Conservation (phyloP, 352 stramenopile species). For the Pythium plurisporium region DNA sequence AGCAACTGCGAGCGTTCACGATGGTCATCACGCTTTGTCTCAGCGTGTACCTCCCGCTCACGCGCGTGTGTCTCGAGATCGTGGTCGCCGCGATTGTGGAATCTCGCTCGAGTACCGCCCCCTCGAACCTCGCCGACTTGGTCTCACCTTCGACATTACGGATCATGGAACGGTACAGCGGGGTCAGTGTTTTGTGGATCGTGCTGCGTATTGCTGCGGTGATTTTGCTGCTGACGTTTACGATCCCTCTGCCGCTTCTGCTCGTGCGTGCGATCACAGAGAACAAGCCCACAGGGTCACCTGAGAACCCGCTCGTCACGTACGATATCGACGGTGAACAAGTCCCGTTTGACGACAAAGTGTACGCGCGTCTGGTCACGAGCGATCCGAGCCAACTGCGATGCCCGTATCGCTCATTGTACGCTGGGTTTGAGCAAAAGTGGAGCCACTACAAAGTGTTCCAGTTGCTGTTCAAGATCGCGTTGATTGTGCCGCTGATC, state of each 20-base stretch:
- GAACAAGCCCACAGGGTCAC: slow-evolving; percentile 37
- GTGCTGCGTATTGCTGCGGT: slow-evolving; percentile 20
- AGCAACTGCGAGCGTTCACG: slow-evolving; percentile 24
- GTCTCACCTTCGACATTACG: slow-evolving; percentile 11
- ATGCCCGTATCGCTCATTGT: slow-evolving; percentile 49
- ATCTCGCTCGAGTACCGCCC: background rate
- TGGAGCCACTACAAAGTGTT: slow-evolving; percentile 55
- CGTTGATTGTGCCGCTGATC: slow-evolving; percentile 32
- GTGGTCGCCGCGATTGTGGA: slow-evolving; percentile 20
- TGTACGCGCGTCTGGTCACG: slow-evolving; percentile 35
- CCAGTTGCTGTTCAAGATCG: slow-evolving; percentile 41
- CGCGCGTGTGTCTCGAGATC: slow-evolving; percentile 34
- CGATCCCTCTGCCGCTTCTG: slow-evolving; percentile 26
- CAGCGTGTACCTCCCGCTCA: slow-evolving; percentile 41
- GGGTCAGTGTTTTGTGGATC: slow-evolving; percentile 15
- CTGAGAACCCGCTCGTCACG: slow-evolving; percentile 33
- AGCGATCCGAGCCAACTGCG: slow-evolving; percentile 34
- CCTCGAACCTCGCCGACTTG: background rate
- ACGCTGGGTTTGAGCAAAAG: slow-evolving; percentile 39
- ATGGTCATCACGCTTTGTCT: slow-evolving; percentile 37
- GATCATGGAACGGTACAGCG: slow-evolving; percentile 10
- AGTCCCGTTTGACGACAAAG: slow-evolving; percentile 36
- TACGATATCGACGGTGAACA: slow-evolving; percentile 38
- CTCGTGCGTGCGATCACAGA: slow-evolving; percentile 28
- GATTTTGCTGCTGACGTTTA: slow-evolving; percentile 36